Evolutionary conservation across 106 monocot species (phyloP), one percentile per base, ranked within the genome.

Genomic region (Amphibolis antarctica): DNA sequence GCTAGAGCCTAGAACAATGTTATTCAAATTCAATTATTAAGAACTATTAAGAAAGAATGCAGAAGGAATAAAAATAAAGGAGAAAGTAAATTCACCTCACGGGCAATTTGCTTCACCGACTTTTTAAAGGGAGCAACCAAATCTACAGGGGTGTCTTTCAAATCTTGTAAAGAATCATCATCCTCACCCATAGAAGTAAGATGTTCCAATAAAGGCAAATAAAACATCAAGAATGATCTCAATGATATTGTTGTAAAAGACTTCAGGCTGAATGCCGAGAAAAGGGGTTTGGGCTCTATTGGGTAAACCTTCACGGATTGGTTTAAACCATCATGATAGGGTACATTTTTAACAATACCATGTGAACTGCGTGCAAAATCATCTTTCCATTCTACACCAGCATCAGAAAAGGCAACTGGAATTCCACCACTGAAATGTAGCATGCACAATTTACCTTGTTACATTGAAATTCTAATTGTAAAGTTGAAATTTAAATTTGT

Each of bases 121-220:
- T 86, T 86, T 48, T 86, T 74, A 63, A 96, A 89, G 27, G 94
- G 94, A 55, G 73, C 63, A 54, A 86, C 75, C 64, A 89, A 78
- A 80, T 96, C 89, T 25, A 81, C 55, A 62, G 66, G 63, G 20
- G n/a, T 69, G 30, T 86, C 79, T 66, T 79, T 71, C 31, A 75
- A 51, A 70, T 83, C 79, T 74, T 76, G 53, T 57, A 47, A 56
- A 44, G 76, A 25, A 78, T 86, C 94, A 66, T 83, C 89, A 31
- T 86, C 86, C 42, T 81, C 89, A 64, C 80, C 82, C 12, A 45
- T 20, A 44, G 79, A 71, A 27, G 67, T 60, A 1, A 46, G 79
- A 71, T 85, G 76, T 73, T 93, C 88, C 66, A 96, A 60, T 63
- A 96, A 86, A 31, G 94, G 94, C 63, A 96, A 77, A 82, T 86